These are phyloP conservation scores for Termitomyces sp. DNA, from an alignment of 768 basidiomycete species.

Conservation along the genomic window DNA sequence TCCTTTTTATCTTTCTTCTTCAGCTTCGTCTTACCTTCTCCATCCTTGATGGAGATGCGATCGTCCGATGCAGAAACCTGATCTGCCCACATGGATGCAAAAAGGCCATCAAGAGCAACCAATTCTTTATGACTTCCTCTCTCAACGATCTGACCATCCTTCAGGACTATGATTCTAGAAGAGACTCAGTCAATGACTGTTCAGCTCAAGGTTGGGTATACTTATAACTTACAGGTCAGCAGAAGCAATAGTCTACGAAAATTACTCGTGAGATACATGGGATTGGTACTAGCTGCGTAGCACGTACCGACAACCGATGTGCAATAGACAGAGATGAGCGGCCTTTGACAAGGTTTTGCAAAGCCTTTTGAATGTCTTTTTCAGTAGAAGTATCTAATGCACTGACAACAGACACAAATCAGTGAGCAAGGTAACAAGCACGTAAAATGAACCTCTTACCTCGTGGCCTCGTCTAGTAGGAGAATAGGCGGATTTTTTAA, in stretches of 20 bases:
- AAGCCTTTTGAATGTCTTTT: conserved; percentile 83
- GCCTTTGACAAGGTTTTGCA: conserved; percentile 75
- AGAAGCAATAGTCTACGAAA: conserved; percentile 47
- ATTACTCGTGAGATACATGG: conserved; percentile 13
- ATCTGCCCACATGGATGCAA: conserved; percentile 88
- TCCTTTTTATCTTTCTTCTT: conserved; percentile 62
- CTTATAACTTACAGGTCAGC: conserved; percentile 51
- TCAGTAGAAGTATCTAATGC: conserved; percentile 90
- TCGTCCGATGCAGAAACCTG: conserved; percentile 69
- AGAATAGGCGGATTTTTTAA: conserved; percentile 83
- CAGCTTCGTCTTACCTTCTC: conserved; percentile 30
- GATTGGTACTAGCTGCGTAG: not conserved
- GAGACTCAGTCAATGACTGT: not conserved
- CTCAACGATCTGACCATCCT: conserved; percentile 86
- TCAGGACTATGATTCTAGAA: conserved; percentile 83
- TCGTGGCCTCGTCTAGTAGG: conserved; percentile 75
- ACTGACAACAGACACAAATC: conserved; percentile 27
- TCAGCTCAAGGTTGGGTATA: not conserved
- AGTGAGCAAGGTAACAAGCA: not conserved
- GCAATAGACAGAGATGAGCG: conserved; percentile 77
- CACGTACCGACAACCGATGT: conserved; percentile 69
- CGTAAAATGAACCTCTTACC: conserved; percentile 30
- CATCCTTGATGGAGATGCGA: conserved; percentile 41
- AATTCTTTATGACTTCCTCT: conserved; percentile 78
- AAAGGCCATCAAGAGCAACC: conserved; percentile 64